These are phyloP conservation scores for Endocalyx cinctus DNA, from an alignment of 2,329 filamentous ascomycete species.

Conservation along the genomic window DNA sequence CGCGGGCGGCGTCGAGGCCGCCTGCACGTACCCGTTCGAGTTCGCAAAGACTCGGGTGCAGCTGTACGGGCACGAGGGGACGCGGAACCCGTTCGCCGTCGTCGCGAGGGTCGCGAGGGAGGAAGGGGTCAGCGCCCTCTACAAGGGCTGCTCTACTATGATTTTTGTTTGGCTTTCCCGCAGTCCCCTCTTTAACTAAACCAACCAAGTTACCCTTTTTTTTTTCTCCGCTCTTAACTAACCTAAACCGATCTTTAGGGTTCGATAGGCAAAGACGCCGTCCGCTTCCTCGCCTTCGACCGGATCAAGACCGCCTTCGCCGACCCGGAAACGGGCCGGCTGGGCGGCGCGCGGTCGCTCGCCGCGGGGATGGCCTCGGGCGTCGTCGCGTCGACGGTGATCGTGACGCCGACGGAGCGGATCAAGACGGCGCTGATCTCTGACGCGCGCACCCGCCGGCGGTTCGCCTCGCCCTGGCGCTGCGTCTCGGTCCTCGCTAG, in stretches of 20 bases:
- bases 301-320: conserved; percentile 54
- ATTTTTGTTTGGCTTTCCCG: conserved; percentile 23
- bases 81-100: conserved; percentile 51
- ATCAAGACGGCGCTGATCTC: conserved; percentile 63
- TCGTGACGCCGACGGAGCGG: conserved; percentile 59
- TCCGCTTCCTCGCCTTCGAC: conserved; percentile 61
- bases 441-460: conserved; percentile 37
- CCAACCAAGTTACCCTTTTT: conserved; percentile 1
- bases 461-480: conserved; percentile 46
- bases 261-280: conserved; percentile 57
- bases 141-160: conserved; percentile 51
- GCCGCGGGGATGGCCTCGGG: conserved; percentile 55
- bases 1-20: conserved; percentile 27
- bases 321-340: conserved; percentile 42
- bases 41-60: conserved; percentile 61
- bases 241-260: conserved; percentile 30
- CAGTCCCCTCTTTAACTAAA: neutral
- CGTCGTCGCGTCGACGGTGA: conserved; percentile 50
- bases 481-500: conserved; percentile 43
- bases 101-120: conserved; percentile 49
- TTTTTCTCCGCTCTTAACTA: conserved; percentile 1
- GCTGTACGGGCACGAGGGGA: conserved; percentile 34
- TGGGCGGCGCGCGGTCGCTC: conserved; percentile 51
- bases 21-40: conserved; percentile 52
- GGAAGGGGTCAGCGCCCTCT: conserved; percentile 53